Evolutionary conservation across 352 stramenopile species (phyloP), one percentile per base, ranked within the genome.

Genomic region (Blastocystis sp.): DNA sequence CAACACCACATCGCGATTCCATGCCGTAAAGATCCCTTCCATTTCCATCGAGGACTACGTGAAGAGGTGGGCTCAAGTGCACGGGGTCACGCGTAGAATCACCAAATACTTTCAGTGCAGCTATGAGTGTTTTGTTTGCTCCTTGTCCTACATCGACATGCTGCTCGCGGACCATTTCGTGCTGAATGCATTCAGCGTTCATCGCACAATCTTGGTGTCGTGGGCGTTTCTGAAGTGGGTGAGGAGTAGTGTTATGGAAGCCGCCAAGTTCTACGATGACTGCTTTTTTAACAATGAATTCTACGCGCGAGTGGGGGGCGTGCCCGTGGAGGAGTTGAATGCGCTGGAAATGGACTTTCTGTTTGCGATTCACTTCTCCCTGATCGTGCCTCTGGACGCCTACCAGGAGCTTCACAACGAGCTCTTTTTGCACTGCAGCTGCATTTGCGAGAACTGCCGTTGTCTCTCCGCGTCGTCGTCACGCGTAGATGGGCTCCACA

Each of bases 341-440:
- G 23, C 34, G 28, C 48, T 84, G 28, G 74, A 84, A 84, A 38
- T 84, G 40, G 74, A 84, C 9, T 84, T 84, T 69, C 28, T 84
- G 4, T 70, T 70, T 66, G 23, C 52, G 2, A 84, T 84, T 56
- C 34, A 67, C 41, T 84, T 84, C n/a, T 84, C 74, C 23, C 74
- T 84, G 11, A 28, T 84, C 53, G 48, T 84, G 21, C n/a, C 74
- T n/a, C 61, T 19, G n/a, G 74, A 84, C 21, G 52, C 45, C 11
- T 84, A 84, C 48, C 74, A 84, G 60, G 41, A 67, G 74, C 43
- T 70, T 23, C 56, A 84, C 60, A 84, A 84, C 74, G 74, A 84
- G 43, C 56, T 84, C n/a, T 69, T 62, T 28, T n/a, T 69, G 56
- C 74, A 84, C 48, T 74, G 14, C 43, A 41, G n/a, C 28, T 9